Conservation (phyloP, 1,284 basidiomycete genomes). For the Farysia itapuensis region DNA sequence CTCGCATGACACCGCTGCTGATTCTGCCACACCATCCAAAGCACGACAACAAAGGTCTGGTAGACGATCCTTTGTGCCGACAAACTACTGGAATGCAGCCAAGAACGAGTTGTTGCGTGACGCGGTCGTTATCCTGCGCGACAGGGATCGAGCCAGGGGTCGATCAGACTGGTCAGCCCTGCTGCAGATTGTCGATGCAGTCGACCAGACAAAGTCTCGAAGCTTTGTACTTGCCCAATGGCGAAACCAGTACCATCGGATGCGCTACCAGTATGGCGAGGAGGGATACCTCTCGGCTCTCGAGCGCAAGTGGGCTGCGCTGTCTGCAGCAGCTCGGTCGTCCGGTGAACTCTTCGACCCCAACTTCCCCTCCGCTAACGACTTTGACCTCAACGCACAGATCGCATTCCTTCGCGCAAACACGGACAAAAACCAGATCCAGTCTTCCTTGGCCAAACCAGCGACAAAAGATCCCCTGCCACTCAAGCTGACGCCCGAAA, state of each 20-base stretch:
- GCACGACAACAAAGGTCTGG: not conserved
- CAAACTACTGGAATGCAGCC: constrained; percentile 70
- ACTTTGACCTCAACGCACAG: constrained; percentile 76
- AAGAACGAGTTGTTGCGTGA: constrained; percentile 85
- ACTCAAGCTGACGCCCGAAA: constrained; percentile 1
- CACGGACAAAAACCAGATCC: constrained; percentile 73
- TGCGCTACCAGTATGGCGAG: constrained; percentile 69
- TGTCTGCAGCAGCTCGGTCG: constrained; percentile 74
- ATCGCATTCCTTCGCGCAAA: constrained; percentile 73
- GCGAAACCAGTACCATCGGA: constrained; percentile 64
- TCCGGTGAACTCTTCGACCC: constrained; percentile 72
- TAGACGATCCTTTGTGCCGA: not conserved
- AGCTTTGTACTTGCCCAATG: constrained; percentile 64
- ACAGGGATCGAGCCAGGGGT: constrained; percentile 68
- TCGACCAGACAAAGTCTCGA: constrained; percentile 67
- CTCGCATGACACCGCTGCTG: not conserved
- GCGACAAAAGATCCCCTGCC: constrained; percentile 26
- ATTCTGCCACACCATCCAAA: no score
- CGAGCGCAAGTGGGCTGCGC: constrained; percentile 76
- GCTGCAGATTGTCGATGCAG: constrained; percentile 66
- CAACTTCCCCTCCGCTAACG: constrained; percentile 69
- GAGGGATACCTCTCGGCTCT: constrained; percentile 76
- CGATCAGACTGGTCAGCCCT: constrained; percentile 73
- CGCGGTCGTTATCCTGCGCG: constrained; percentile 76
- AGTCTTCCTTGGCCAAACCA: constrained; percentile 23